Conservation (phyloP, 176 grass and related monocot species). For the Rhynchospora tenuis region DNA sequence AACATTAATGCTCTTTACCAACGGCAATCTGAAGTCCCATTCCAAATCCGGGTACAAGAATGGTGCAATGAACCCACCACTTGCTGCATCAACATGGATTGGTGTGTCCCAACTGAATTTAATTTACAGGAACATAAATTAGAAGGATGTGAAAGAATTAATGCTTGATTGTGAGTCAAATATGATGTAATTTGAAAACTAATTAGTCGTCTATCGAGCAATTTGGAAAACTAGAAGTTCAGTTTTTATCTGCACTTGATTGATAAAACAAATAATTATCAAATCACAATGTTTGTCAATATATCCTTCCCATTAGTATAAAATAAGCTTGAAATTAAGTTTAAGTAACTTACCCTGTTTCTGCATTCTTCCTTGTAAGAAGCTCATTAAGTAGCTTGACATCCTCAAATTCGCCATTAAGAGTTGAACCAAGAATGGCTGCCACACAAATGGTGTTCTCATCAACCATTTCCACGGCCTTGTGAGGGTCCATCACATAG, state of each 20-base stretch:
- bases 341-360: constrained; percentile 52
- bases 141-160: not conserved
- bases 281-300: not conserved
- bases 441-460: constrained; percentile 96
- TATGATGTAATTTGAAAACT: not conserved
- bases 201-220: not conserved
- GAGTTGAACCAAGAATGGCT: constrained; percentile 83
- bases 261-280: not conserved
- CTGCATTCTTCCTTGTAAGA: constrained; percentile 56
- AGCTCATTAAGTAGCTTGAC: constrained; percentile 76
- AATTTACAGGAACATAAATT: not conserved
- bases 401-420: constrained; percentile 91
- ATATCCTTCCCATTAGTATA: not conserved
- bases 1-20: constrained; percentile 91
- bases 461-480: constrained; percentile 80
- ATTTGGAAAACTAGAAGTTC: not conserved
- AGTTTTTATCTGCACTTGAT: not conserved
- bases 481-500: constrained; percentile 75
- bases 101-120: constrained; percentile 76
- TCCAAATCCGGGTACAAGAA: constrained; percentile 83
- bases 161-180: not conserved
- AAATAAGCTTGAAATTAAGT: not conserved
- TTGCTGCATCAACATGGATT: constrained; percentile 85
- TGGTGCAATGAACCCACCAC: constrained; percentile 89
- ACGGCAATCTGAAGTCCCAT: constrained; percentile 90